These are phyloP conservation scores for Suillus clintonianus DNA, from an alignment of 768 basidiomycete genomes.

Conservation along the genomic window DNA sequence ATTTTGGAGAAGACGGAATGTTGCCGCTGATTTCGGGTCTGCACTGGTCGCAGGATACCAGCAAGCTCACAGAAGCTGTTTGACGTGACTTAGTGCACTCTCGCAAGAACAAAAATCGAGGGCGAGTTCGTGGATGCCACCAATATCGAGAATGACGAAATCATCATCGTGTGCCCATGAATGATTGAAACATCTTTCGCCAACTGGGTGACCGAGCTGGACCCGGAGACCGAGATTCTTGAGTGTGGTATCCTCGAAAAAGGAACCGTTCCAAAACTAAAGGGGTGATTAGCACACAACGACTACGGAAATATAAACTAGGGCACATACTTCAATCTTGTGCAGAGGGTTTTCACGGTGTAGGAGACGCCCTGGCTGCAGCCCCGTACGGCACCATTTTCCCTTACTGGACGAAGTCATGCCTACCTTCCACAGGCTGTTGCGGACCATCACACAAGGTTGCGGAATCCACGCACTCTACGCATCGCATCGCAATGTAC, in stretches of 20 bases:
- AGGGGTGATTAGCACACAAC: neutral
- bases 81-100: too few relatives aligned
- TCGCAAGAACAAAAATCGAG: neutral
- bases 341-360: slow-evolving; percentile 18
- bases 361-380: too few relatives aligned
- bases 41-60: too few relatives aligned
- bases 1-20: too few relatives aligned
- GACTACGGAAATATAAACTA: neutral
- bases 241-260: slow-evolving; percentile 15
- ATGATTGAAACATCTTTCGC: slow-evolving; percentile 13
- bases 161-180: slow-evolving; percentile 8
- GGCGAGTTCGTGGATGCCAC: neutral
- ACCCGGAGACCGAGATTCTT: slow-evolving; percentile 20
- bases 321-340: slow-evolving; percentile 10
- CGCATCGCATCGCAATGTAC: too few relatives aligned
- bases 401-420: too few relatives aligned
- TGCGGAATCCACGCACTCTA: too few relatives aligned
- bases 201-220: slow-evolving; percentile 22
- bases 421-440: too few relatives aligned
- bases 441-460: too few relatives aligned
- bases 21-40: too few relatives aligned
- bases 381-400: too few relatives aligned
- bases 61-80: too few relatives aligned
- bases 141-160: slow-evolving; percentile 21
- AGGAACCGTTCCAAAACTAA: slow-evolving; percentile 18